Percentiles rank a stretch among this genome's conserved stretches.
Conservation (phyloP, 768 basidiomycete genomes). For the Hebeloma cylindrosporum region DNA sequence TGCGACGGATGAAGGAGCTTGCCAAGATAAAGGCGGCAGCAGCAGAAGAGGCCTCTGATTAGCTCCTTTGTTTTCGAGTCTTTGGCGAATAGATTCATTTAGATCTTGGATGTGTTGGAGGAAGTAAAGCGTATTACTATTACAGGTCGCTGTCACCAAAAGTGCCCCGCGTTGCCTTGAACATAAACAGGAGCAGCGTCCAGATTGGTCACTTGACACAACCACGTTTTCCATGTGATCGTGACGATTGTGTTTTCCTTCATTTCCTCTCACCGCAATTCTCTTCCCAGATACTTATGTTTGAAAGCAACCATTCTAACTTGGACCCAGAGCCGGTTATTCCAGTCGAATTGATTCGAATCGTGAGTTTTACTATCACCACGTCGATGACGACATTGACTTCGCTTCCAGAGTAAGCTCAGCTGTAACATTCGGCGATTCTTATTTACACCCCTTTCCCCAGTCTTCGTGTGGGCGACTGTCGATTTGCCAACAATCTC, state of each 20-base stretch:
- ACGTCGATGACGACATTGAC: not conserved
- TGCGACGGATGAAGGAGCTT: conserved; percentile 85
- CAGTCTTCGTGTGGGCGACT: conserved; percentile 12
- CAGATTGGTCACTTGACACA: not conserved
- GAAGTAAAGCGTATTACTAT: not conserved
- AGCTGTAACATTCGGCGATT: not conserved
- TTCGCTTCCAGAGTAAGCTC: conserved; percentile 5
- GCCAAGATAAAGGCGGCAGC: conserved; percentile 62
- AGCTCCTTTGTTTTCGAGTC: conserved; percentile 9
- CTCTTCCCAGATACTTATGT: not conserved
- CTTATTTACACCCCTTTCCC: not conserved
- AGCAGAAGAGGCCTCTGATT: conserved; percentile 33
- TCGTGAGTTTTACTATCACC: conserved; percentile 2
- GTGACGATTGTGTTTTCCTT: conserved; percentile 8
- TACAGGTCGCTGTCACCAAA: not conserved
- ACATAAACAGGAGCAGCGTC: not conserved
- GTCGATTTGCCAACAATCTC: conserved; percentile 1
- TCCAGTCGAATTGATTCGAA: conserved; percentile 15
- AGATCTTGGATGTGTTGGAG: not conserved
- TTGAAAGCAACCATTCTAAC: not conserved
- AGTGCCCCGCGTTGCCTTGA: conserved; percentile 4
- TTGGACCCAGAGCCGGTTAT: not conserved
- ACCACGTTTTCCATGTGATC: conserved; percentile 6
- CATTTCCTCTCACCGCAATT: not conserved
- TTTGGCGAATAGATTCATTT: conserved; percentile 11